Percentiles rank a stretch among this genome's conserved stretches.
These are phyloP conservation scores for Begonia peltatifolia DNA, from an alignment of 306 rosid species.

Conservation along the genomic window DNA sequence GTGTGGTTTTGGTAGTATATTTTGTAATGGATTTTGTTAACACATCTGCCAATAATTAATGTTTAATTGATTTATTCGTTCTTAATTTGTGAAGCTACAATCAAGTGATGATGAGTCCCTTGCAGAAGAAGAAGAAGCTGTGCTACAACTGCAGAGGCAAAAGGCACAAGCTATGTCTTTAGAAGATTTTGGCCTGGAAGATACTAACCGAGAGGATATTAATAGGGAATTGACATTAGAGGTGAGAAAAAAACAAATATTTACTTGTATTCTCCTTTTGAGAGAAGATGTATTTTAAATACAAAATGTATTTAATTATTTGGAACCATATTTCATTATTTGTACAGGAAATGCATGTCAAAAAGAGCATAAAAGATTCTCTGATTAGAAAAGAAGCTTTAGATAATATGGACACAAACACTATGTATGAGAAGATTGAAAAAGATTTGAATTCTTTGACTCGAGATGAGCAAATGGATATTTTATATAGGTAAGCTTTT, in stretches of 20 bases:
- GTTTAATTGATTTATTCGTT: neutral
- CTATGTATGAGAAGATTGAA: conserved; percentile 29
- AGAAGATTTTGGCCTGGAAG: conserved; percentile 62
- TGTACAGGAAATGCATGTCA: conserved; percentile 47
- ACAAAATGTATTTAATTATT: too few relatives aligned
- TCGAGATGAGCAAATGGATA: conserved; percentile 63
- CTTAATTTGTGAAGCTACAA: conserved; percentile 31
- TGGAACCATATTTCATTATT: neutral
- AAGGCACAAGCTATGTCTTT: conserved; percentile 29
- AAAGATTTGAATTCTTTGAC: conserved; percentile 61
- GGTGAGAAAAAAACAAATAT: conserved; percentile 18
- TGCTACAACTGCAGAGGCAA: conserved; percentile 39
- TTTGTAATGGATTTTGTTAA: conserved; percentile 3
- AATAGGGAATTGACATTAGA: conserved; percentile 27
- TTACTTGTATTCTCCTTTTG: too few relatives aligned
- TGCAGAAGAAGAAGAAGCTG: conserved; percentile 63
- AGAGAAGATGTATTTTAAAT: too few relatives aligned
- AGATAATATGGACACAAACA: conserved; percentile 24
- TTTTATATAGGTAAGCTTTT: conserved; percentile 35
- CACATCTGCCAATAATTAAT: conserved; percentile 6
- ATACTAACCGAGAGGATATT: conserved; percentile 24
- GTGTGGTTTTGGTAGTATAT: neutral
- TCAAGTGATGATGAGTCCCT: conserved; percentile 74
- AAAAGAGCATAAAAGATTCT: conserved; percentile 17
- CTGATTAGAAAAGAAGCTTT: conserved; percentile 8